A percentile compares a stretch with the other conserved stretches of the same genome.
Conservation (phyloP, 768 basidiomycete species). For the Amanita rimosa region DNA sequence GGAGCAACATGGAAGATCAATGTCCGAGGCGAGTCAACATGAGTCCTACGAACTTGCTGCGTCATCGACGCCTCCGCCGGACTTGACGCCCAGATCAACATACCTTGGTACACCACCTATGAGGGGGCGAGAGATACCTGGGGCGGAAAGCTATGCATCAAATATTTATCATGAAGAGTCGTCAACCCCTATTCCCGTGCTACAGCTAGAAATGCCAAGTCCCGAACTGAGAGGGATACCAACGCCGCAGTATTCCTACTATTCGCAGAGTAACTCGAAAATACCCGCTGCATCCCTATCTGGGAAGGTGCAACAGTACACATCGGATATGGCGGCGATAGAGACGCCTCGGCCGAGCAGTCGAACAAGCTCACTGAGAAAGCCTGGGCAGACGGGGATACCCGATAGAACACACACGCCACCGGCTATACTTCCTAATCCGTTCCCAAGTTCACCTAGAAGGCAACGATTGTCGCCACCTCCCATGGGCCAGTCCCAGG, state of each 20-base stretch:
- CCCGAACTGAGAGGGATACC: constrained; percentile 11
- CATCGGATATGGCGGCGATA: constrained; percentile 20
- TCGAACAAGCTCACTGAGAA: constrained; percentile 17
- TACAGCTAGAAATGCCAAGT: neutral
- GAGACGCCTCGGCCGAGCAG: constrained; percentile 24
- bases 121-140: constrained; percentile 20
- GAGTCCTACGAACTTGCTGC: constrained; percentile 38
- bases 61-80: constrained; percentile 16
- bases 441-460: constrained; percentile 15
- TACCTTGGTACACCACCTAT: constrained; percentile 36
- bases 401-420: neutral
- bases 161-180: neutral
- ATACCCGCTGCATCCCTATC: constrained; percentile 51
- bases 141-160: neutral
- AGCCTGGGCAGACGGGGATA: constrained; percentile 17
- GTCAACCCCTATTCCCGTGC: neutral
- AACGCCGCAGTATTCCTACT: constrained; percentile 48
- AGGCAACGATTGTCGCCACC: neutral
- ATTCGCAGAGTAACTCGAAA: constrained; percentile 59
- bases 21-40: constrained; percentile 39
- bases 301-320: constrained; percentile 32
- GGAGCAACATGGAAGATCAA: constrained; percentile 49
- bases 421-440: constrained; percentile 9
- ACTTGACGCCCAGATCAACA: constrained; percentile 28
- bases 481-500: neutral